phyloP scores from a whole-genome alignment of 768 basidiomycete species.

The Austroboletus eburneus region DNA sequence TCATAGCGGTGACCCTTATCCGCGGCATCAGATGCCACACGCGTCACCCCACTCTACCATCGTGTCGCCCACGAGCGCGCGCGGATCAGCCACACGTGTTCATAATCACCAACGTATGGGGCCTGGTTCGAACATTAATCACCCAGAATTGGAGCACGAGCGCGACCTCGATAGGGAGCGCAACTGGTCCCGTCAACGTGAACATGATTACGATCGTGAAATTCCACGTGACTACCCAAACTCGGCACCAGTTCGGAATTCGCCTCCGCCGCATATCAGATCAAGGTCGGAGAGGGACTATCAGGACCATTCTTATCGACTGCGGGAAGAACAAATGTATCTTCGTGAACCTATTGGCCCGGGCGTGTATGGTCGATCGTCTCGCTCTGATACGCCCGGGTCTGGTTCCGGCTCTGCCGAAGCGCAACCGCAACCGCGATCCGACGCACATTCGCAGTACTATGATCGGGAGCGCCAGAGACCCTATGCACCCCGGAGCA shows the following conservation, averaged over 20 bases:
- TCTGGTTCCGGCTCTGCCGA: conserved; percentile 53
- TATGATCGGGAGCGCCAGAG: conserved; percentile 48
- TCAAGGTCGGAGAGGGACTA: conserved; percentile 34
- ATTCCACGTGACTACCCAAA: conserved; percentile 29
- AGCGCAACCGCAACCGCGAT: conserved; percentile 45
- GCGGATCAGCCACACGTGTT: conserved; percentile 37
- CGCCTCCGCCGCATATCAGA: conserved; percentile 38
- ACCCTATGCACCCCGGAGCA: conserved; percentile 50
- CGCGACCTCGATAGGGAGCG: conserved; percentile 49
- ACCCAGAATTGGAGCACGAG: conserved; percentile 32
- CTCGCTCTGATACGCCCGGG: conserved; percentile 57
- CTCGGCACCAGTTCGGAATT: conserved; percentile 34
- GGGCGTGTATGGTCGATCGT: conserved; percentile 32
- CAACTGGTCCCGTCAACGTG: conserved; percentile 34
- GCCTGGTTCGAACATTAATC: conserved; percentile 53
- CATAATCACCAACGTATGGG: conserved; percentile 69
- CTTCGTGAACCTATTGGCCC: conserved; percentile 31
- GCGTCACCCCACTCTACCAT: conserved; percentile 33
- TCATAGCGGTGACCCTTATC: conserved; percentile 33
- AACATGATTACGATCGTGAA: conserved; percentile 43
- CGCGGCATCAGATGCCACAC: conserved; percentile 29
- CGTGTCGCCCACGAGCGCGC: conserved; percentile 32
- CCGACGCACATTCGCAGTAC: conserved; percentile 44
- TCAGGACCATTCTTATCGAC: conserved; percentile 28
- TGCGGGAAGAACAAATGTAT: conserved; percentile 28